These are phyloP conservation scores for Mortierella sp. DNA, from an alignment of 371 early-diverging fungal genomes.

Conservation along the genomic window DNA sequence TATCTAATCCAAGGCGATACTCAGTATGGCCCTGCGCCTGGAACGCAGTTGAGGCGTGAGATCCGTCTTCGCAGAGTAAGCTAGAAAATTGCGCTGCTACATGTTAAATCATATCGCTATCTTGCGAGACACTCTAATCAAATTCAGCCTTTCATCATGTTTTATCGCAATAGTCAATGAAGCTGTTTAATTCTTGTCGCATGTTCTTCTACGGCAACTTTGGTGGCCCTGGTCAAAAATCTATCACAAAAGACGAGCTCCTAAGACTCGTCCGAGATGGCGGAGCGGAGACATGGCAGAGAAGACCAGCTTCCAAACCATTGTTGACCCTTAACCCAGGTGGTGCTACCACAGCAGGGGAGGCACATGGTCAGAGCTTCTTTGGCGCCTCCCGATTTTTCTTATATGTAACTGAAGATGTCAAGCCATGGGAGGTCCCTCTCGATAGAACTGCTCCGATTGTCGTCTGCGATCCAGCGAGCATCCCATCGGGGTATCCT, in stretches of 20 bases:
- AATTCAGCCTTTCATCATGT: background rate
- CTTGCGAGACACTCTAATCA: background rate
- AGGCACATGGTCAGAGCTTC: background rate
- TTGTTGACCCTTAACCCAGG: background rate
- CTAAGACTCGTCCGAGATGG: constrained; percentile 35
- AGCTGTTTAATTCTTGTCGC: constrained; percentile 35
- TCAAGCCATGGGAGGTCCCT: constrained; percentile 35
- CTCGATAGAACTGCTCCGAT: constrained; percentile 32
- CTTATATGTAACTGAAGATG: constrained; percentile 39
- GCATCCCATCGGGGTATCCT: constrained; percentile 19
- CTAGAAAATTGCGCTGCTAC: background rate
- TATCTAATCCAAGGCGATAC: constrained; percentile 42
- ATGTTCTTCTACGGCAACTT: constrained; percentile 51
- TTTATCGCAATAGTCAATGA: constrained; percentile 12
- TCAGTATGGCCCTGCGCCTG: constrained; percentile 43
- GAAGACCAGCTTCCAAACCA: constrained; percentile 21
- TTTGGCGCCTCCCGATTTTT: constrained; percentile 7
- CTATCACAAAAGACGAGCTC: constrained; percentile 37
- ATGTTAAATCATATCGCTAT: background rate
- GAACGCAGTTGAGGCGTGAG: constrained; percentile 24
- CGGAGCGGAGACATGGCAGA: constrained; percentile 24
- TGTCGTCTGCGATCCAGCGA: constrained; percentile 40
- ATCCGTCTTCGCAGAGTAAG: constrained; percentile 18
- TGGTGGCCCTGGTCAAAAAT: constrained; percentile 12
- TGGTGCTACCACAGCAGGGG: background rate